Conservation (phyloP, 1,284 basidiomycete genomes). For the Cutaneotrichosporon arboriforme region DNA sequence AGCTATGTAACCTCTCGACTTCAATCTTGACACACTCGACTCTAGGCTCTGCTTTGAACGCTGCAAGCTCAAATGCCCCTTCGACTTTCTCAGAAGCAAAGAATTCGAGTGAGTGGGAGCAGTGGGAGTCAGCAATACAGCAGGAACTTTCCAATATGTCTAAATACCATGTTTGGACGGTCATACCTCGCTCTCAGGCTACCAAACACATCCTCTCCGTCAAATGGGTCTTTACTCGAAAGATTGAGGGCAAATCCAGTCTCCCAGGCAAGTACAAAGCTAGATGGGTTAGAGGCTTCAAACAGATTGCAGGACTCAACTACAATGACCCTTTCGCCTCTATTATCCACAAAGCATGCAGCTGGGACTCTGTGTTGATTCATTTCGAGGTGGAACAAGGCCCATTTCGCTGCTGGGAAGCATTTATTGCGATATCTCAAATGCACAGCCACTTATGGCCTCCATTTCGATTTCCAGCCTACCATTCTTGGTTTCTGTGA, state of each 20-base stretch:
- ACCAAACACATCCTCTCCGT: not conserved
- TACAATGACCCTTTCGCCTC: conserved; percentile 18
- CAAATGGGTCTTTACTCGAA: conserved; percentile 14
- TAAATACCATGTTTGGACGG: conserved; percentile 19
- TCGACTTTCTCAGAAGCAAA: not conserved
- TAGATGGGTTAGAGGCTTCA: not conserved
- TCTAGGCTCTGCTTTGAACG: no score
- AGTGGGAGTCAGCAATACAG: conserved; percentile 19
- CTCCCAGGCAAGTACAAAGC: conserved; percentile 12
- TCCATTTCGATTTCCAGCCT: conserved; percentile 7
- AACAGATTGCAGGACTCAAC: conserved; percentile 16
- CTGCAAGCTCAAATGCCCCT: no score
- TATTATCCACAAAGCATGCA: conserved; percentile 27
- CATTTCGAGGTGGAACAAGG: conserved; percentile 21
- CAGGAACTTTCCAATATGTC: conserved; percentile 21
- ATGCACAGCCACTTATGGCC: conserved; percentile 12
- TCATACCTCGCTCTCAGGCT: not conserved
- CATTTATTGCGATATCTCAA: conserved; percentile 24
- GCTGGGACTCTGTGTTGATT: conserved; percentile 16
- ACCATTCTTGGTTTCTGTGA: conserved; percentile 14
- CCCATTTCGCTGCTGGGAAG: conserved; percentile 21
- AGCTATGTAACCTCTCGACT: no score
- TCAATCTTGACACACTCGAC: no score
- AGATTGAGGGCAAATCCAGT: conserved; percentile 15
- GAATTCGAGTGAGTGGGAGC: not conserved